Base-by-base conservation (phyloP, 768 basidiomycete species). In the Podaxis sp. region DNA sequence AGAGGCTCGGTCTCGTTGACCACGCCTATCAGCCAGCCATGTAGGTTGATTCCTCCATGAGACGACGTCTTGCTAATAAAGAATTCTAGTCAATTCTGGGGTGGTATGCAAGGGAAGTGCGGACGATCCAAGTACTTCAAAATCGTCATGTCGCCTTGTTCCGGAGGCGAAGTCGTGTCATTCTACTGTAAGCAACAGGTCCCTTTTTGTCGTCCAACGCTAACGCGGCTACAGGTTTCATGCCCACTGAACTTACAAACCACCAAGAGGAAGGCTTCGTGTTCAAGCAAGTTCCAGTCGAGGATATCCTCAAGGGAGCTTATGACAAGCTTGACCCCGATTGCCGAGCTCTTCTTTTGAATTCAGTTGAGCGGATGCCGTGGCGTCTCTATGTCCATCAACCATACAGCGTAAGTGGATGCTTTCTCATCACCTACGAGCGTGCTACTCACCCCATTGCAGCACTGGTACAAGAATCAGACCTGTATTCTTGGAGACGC, bases 331-430 rank as follows among this genome's bases (percentile, higher is more conserved):
- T 75, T n/a, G 74, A 75, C 46, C 70, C 72, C 3, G 67, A 74
- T 28, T 75, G 74, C 50, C 53, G 69, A 17, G 70, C 65, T 36
- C 64, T 75, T 28, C 60, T 73, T 37, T 68, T 68, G 66, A 66
- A 72, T 51, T 72, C 73, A 20, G 63, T 69, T 54, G 74, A 75
- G 8, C 69, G 74, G 7, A 75, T 74, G 74, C 74, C 74, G 13
- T 75, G 74, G 74, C 67, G 74, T 15, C 66, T 75, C 13, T 75
- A 75, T 58, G 69, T 73, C 28, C 74, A 75, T 56, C 72, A 74
- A 53, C 73, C 74, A 6, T 75, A 75, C 56, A 56, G 58, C 7
- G 71, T 73, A 52, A 46, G 67, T 58, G 5, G 49, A 26, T 13
- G 30, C 15, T 54, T 4, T 20, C n/a, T 26, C 36, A 13, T 30